Evolutionary conservation across 768 basidiomycete species (phyloP), one percentile per base, ranked within the genome.

Genomic region (Cystobasidium ongulense): DNA sequence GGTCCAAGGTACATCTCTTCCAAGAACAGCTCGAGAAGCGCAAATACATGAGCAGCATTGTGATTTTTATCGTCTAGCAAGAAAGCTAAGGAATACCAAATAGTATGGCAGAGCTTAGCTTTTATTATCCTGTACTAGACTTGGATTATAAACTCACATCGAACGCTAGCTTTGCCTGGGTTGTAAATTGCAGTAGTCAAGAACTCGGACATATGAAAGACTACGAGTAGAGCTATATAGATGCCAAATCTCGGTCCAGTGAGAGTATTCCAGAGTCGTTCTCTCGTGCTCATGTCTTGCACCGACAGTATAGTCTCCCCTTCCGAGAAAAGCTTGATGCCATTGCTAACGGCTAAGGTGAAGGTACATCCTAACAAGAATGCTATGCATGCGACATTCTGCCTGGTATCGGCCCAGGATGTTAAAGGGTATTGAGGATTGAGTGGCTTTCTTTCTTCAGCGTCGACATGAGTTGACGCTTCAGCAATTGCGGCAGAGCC

Each of bases 131-230:
- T 53, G 39, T 25, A 63, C 38, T 61, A 29, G 0, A 43, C 1
- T 35, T 73, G 68, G 27, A 43, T 11, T 35, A 63, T 18, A 29
- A 13, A 85, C 92, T 84, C 80, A 95, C 96, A 97, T 79, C 93
- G 91, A 8, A 96, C 87, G 74, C 88, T 91, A 79, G 92, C 90
- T 82, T 94, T 96, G 65, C 90, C 89, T 46, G 88, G 82, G 81
- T 98, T 98, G 89, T 91, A 98, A 27, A 91, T 91, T 0, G 94
- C 94, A 7, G 96, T 96, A 2, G 94, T 92, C 41, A 89, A 90
- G 79, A 93, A 98, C 81, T 99, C 96, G 15, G 86, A 87, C 87
- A 92, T 89, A 79, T 99, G 96, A 81, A 99, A 99, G 39, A 85
- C 83, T 0, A 90, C 85, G 90, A 91, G 92, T 3, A 88, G 85